These are phyloP conservation scores for Paraleonurus japonicus DNA, from an alignment of 257 asterid genomes.

Conservation along the genomic window DNA sequence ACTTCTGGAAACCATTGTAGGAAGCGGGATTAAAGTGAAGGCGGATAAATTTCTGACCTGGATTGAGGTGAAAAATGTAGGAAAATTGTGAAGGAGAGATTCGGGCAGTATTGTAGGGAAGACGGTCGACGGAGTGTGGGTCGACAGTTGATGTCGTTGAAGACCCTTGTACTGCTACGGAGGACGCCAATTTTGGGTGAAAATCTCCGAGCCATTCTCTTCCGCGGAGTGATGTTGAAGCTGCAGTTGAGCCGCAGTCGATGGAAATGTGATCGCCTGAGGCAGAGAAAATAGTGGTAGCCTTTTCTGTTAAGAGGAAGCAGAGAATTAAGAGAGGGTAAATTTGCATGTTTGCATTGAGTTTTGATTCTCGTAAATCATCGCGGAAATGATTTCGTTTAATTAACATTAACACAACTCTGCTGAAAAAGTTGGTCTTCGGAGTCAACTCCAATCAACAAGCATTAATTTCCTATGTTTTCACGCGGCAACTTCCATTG, in stretches of 20 bases:
- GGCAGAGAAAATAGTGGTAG: background rate
- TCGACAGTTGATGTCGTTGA: constrained; percentile 20
- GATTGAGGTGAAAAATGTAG: constrained; percentile 33
- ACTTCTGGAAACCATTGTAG: constrained; percentile 17
- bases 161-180: constrained; percentile 9
- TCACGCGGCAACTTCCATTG: background rate
- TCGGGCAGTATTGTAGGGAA: constrained; percentile 42
- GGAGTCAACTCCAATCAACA: background rate
- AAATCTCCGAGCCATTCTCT: constrained; percentile 27
- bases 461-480: background rate
- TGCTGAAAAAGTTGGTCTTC: background rate
- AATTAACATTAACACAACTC: background rate
- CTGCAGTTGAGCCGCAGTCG: constrained; percentile 35
- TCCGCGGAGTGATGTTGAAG: constrained; percentile 23
- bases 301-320: background rate
- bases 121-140: constrained; percentile 1
- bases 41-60: constrained; percentile 45
- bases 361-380: background rate
- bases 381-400: background rate
- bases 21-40: constrained; percentile 39
- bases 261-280: constrained; percentile 27
- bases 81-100: constrained; percentile 36
- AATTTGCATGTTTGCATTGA: background rate
- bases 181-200: background rate
- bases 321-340: background rate